Evolutionary conservation across 2,329 filamentous ascomycete species (phyloP).

Genomic region (Colletotrichum orchidophilum): DNA sequence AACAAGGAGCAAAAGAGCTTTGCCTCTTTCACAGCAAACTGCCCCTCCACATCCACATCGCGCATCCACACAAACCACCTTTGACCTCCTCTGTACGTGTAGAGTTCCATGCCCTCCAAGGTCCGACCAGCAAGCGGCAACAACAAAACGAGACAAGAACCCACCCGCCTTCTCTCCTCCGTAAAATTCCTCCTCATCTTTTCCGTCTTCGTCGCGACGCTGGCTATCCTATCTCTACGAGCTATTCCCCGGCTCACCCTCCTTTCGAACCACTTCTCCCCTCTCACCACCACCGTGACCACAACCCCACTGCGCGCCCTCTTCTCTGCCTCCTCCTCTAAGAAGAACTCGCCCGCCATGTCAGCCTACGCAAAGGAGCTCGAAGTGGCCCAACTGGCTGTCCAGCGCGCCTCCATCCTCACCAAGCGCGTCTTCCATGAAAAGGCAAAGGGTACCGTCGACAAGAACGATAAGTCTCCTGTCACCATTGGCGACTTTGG

Average conservation of each 20-base stretch:
- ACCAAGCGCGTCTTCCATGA: constrained; percentile 71
- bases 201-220: constrained; percentile 30
- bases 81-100: background rate
- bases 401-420: constrained; percentile 75
- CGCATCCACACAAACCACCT: background rate
- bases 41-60: background rate
- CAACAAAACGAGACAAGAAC: constrained; percentile 17
- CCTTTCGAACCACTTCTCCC: constrained; percentile 32
- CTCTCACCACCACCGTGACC: constrained; percentile 3
- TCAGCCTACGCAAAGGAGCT: constrained; percentile 78
- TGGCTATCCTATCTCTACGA: constrained; percentile 35
- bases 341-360: constrained; percentile 42
- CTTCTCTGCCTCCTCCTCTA: constrained; percentile 34
- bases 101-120: constrained; percentile 27
- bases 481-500: constrained; percentile 99
- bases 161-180: background rate
- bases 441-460: constrained; percentile 92
- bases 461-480: constrained; percentile 94
- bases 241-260: constrained; percentile 37
- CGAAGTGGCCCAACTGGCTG: constrained; percentile 84
- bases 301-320: constrained; percentile 33
- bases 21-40: background rate
- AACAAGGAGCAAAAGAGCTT: background rate
- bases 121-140: constrained; percentile 9
- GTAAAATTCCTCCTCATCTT: constrained; percentile 24